phyloP scores from a whole-genome alignment of 2,329 filamentous ascomycete species.

The Colletotrichum scovillei region DNA sequence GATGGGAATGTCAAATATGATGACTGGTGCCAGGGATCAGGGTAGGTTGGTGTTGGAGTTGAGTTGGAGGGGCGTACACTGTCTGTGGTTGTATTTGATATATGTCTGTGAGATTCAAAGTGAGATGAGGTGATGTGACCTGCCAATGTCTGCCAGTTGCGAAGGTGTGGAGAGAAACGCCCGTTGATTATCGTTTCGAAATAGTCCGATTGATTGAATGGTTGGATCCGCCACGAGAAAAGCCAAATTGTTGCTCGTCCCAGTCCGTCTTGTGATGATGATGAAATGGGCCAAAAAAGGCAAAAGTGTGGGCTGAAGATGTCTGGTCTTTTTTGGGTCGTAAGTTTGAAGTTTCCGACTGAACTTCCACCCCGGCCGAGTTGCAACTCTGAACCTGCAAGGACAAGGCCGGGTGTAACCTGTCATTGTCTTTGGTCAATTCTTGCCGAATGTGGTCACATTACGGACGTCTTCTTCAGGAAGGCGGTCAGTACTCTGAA shows the following conservation, averaged over 20 bases:
- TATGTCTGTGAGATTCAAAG: neutral
- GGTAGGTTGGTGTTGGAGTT: neutral
- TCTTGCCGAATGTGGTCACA: neutral
- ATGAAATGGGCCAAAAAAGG: constrained; percentile 17
- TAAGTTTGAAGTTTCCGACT: constrained; percentile 27
- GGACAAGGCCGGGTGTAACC: neutral
- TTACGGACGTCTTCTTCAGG: neutral
- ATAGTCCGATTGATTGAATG: neutral
- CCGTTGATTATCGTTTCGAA: constrained; percentile 15
- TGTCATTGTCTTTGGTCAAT: neutral
- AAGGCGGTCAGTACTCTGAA: constrained; percentile 20
- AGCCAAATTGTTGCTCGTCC: neutral
- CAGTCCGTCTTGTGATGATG: neutral
- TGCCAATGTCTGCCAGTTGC: neutral
- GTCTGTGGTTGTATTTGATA: neutral
- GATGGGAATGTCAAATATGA: neutral
- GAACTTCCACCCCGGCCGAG: constrained; percentile 20
- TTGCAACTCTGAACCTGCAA: constrained; percentile 3
- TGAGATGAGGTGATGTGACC: constrained; percentile 26
- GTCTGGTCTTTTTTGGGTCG: neutral
- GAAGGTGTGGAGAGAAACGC: constrained; percentile 10
- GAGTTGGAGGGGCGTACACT: neutral
- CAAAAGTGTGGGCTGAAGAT: constrained; percentile 14
- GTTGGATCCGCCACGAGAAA: neutral
- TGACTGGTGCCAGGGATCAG: constrained; percentile 3